Evolutionary conservation across 2,329 filamentous ascomycete species (phyloP), one percentile per base, ranked within the genome.

Genomic region (Microcyclospora tardicrescens): DNA sequence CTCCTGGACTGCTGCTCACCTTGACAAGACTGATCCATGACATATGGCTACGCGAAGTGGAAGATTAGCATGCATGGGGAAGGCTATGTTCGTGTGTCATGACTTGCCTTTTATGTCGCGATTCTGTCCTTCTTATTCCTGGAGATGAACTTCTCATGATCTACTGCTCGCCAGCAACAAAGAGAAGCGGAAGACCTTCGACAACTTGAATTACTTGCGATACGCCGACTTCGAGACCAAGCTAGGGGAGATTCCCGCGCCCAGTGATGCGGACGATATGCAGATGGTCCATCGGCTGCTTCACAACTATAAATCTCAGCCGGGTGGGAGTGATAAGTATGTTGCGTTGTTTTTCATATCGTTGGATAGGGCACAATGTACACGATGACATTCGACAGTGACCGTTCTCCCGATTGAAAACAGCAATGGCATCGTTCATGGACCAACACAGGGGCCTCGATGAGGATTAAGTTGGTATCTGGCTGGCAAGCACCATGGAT

Each of bases 401-500:
- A 12, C 39, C 37, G 14, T 41, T 33, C 34, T 16, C 27, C 2
- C 39, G 39, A 5, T 37, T 41, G 34, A 3, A 19, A 3, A 9
- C 8, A 33, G 39, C 39, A n/a, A 33, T 41, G 6, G 28, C 37
- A 14, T 13, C 12, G 10, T 33, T 40, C 10, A 28, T 40, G 13
- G 28, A 33, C 15, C 12, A 32, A 12, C n/a, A 40, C 28, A 8
- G 15, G n/a, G 16, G 32, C 12, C 24, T 37, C 8, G n/a, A 32
- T 11, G 13, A n/a, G 14, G 38, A 40, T 12, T 5, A 28, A 24
- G n/a, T 40, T 11, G 29, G n/a, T 28, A 16, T 40, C 13, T 40
- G 38, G 38, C 38, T 40, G 28, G 38, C 37, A 37, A 32, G 34
- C 30, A 24, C 8, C 8, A 8, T 8, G 5, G 8, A 24, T 8